These are phyloP conservation scores for Rhizopus delemar DNA, from an alignment of 371 early-diverging fungal species.

Conservation along the genomic window DNA sequence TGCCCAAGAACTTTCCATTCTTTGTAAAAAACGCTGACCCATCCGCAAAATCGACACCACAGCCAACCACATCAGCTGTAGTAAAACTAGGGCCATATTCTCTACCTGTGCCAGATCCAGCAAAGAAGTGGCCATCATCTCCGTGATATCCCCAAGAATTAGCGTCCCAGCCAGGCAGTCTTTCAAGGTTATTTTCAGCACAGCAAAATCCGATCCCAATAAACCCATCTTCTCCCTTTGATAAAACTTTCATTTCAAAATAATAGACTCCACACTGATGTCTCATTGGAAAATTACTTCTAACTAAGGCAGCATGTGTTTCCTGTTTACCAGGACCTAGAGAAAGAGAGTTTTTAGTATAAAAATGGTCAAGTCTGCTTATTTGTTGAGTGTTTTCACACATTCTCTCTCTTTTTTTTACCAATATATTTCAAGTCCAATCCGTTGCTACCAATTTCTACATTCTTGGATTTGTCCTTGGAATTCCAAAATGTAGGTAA, in stretches of 20 bases:
- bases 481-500: conserved; percentile 68
- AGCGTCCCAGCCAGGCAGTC: conserved; percentile 83
- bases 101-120: conserved; percentile 78
- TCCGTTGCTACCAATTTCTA: conserved; percentile 57
- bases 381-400: neutral
- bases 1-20: conserved; percentile 85
- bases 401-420: conserved; percentile 25
- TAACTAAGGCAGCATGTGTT: conserved; percentile 79
- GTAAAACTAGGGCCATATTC: conserved; percentile 89
- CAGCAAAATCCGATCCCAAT: conserved; percentile 89
- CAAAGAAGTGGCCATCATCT: conserved; percentile 89
- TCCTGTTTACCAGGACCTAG: conserved; percentile 81
- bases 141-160: conserved; percentile 91
- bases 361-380: neutral
- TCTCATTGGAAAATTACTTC: conserved; percentile 83
- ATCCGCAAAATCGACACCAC: conserved; percentile 84
- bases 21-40: conserved; percentile 86
- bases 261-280: conserved; percentile 90
- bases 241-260: conserved; percentile 82
- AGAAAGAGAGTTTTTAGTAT: neutral
- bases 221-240: conserved; percentile 90
- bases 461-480: conserved; percentile 60
- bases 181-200: conserved; percentile 49
- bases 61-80: conserved; percentile 92
- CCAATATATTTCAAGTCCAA: conserved; percentile 60